phyloP scores from a whole-genome alignment of 768 basidiomycete genomes.

The Pleurotus tuber-regium region DNA sequence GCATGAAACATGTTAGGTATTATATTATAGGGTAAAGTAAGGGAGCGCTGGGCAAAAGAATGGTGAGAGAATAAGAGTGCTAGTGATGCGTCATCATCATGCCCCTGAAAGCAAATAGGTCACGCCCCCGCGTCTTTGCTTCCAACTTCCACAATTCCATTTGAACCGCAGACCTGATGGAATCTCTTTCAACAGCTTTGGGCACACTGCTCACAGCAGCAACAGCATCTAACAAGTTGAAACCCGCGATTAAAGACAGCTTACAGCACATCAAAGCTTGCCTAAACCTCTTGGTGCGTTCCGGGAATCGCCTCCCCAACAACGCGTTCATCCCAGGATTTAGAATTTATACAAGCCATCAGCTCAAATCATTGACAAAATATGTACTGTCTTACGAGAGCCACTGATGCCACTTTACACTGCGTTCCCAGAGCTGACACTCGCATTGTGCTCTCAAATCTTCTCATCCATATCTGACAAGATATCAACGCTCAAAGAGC shows the following conservation, averaged over 20 bases:
- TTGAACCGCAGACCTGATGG: not conserved
- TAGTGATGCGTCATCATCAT: not conserved
- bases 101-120: not conserved
- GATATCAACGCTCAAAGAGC: slow-evolving; percentile 19
- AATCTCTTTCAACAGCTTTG: not conserved
- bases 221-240: not conserved
- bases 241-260: not conserved
- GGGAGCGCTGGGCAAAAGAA: not conserved
- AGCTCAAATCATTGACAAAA: slow-evolving; percentile 30
- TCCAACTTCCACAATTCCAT: slow-evolving; percentile 2
- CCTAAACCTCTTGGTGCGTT: slow-evolving; percentile 3
- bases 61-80: no score
- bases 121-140: slow-evolving; percentile 4
- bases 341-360: slow-evolving; percentile 41
- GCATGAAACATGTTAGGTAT: not conserved
- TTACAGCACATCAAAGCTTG: not conserved
- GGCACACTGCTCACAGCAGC: not conserved
- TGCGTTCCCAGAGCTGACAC: slow-evolving; percentile 31
- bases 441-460: slow-evolving; percentile 40
- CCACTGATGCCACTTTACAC: slow-evolving; percentile 44
- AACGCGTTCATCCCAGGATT: no score
- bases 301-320: no score
- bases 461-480: slow-evolving; percentile 39
- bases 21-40: not conserved
- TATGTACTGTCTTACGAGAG: slow-evolving; percentile 39